Evolutionary conservation across 2,329 filamentous ascomycete genomes (phyloP), one percentile per base, ranked within the genome.

Genomic region (Aspergillus oerlinghausenensis): DNA sequence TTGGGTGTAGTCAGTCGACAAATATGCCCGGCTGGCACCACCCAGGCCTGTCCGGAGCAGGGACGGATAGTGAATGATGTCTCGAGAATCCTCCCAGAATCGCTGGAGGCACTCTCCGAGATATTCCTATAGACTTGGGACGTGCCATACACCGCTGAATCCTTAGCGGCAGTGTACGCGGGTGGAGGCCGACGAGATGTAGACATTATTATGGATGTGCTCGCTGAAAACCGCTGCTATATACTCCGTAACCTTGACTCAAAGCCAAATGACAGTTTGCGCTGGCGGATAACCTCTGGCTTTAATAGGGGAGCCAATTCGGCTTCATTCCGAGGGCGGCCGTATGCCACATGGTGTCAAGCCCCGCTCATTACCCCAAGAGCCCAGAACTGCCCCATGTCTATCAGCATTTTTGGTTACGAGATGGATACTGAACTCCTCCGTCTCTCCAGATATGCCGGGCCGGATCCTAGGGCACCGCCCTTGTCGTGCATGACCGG

Each of bases 1-100:
- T 87, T 78, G 0, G 89, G 89, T 0, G 90, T 93, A 56, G 85
- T 88, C 60, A 95, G 85, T 14, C 86, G 84, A 58, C 90, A 83
- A 55, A 94, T 82, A 50, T 81, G 81, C 3, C 88, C 88, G 1
- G 84, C 83, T 0, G 84, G 81, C 0, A 88, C 89, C 50, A 82
- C 79, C 87, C 88, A 94, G 1, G 90, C 89, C 58, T 79, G 80
- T 1, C 88, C 90, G 2, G 87, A 89, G 35, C 90, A 85, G 29
- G 91, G 88, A 0, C 88, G 87, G 28, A 94, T 77, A 1, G 82
- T 82, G 62, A 88, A 88, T 6, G 82, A 72, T 14, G 72, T 70
- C 47, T 71, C 67, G 5, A 69, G 60, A 2, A 60, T 59, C 8
- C 74, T 70, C 4, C 66, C 67, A 25, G 63, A 61, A 7, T 65